phyloP scores from a whole-genome alignment of 1,284 basidiomycete genomes.

The Athelia sp. region DNA sequence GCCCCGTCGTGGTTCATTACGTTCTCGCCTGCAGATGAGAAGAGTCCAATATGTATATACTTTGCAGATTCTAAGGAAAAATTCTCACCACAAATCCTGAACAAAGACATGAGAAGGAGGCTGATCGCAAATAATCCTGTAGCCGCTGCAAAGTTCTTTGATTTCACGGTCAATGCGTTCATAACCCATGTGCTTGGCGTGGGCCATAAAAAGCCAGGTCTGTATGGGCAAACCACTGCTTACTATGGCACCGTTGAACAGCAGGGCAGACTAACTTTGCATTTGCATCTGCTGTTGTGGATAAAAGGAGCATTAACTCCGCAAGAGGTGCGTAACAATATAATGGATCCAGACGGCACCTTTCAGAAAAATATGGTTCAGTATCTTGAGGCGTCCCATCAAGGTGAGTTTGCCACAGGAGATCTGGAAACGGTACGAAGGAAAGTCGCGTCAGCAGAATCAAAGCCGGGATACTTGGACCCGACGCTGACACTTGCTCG shows the following conservation, averaged over 20 bases:
- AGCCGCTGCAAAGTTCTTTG: conserved; percentile 17
- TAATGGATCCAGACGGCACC: conserved; percentile 11
- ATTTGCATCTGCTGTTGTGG: conserved; percentile 28
- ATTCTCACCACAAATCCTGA: conserved; percentile 3
- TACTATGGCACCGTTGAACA: conserved; percentile 33
- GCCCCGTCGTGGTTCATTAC: conserved; percentile 24
- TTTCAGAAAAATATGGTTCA: conserved; percentile 13
- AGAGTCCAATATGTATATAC: conserved; percentile 21
- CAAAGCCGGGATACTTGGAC: neutral
- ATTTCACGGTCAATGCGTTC: conserved; percentile 19
- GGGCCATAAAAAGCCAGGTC: conserved; percentile 7
- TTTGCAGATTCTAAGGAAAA: conserved; percentile 15
- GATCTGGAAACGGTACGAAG: conserved; percentile 5
- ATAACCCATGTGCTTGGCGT: conserved; percentile 17
- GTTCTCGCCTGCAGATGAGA: conserved; percentile 18
- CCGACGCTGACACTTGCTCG: conserved; percentile 1
- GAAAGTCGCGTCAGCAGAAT: neutral
- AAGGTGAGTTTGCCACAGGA: conserved; percentile 8
- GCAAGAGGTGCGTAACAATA: conserved; percentile 18
- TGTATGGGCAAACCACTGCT: conserved; percentile 20
- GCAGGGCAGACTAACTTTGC: conserved; percentile 27
- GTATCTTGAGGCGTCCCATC: conserved; percentile 12
- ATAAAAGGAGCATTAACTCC: conserved; percentile 19
- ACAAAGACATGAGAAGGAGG: neutral
- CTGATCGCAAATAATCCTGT: conserved; percentile 21